Evolutionary conservation across 306 rosid genomes (phyloP).

Genomic region (Corylus heterophylla): DNA sequence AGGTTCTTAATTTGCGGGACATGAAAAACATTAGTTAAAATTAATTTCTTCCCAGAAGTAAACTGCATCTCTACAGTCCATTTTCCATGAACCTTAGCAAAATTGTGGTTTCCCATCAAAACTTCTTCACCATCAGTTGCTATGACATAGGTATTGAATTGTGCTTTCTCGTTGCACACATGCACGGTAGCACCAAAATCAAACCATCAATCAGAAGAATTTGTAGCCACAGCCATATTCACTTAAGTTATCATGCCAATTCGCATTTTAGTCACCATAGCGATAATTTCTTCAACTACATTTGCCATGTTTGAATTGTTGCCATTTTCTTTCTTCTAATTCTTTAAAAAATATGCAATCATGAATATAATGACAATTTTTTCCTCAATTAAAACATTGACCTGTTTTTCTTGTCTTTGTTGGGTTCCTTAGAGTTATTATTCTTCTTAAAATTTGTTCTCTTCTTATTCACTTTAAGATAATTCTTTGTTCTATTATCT

Average conservation of each 20-base stretch:
- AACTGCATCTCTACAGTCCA: not conserved
- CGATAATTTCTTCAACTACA: not conserved
- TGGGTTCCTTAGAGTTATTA: too few species aligned
- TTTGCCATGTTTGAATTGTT: not conserved
- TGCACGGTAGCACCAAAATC: not conserved
- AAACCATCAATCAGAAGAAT: not conserved
- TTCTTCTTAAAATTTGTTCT: not conserved
- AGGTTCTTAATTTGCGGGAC: not conserved
- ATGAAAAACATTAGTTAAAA: not conserved
- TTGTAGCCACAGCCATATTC: not conserved
- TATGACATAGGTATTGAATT: not conserved
- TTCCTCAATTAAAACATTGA: too few species aligned
- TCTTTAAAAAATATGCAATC: not conserved
- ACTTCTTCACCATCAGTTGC: not conserved
- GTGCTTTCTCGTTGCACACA: not conserved
- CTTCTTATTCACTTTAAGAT: not conserved
- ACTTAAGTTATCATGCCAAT: not conserved
- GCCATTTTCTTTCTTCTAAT: not conserved
- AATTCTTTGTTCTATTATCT: not conserved
- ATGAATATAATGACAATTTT: too few species aligned
- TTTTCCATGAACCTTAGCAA: not conserved
- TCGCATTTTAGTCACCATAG: not conserved
- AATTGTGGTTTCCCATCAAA: not conserved
- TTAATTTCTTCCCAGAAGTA: not conserved
- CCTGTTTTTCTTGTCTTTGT: too few species aligned